Evolutionary conservation across 2,329 filamentous ascomycete species (phyloP).

Genomic region (Juglanconis oblonga): DNA sequence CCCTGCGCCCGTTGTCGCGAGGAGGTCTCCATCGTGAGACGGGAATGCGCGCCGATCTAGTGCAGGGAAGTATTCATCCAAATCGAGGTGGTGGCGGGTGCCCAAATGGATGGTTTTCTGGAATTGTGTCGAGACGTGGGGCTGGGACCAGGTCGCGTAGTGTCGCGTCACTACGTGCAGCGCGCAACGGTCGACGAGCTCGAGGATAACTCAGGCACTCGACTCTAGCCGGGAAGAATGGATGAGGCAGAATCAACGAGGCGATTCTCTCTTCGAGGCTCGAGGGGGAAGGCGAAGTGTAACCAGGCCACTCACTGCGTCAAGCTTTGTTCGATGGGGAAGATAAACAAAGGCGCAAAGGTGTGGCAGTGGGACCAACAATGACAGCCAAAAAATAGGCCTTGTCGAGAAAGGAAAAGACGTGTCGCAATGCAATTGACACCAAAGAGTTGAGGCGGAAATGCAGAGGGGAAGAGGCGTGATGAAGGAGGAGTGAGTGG

Average conservation of each 20-base stretch:
- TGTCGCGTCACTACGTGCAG: constrained; percentile 2
- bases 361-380: constrained; percentile 14
- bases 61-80: neutral
- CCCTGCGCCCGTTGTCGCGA: constrained; percentile 16
- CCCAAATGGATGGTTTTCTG: constrained; percentile 60
- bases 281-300: neutral
- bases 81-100: neutral
- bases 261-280: neutral
- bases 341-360: constrained; percentile 18
- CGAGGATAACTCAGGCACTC: neutral
- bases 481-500: constrained; percentile 1
- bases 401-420: neutral
- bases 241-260: neutral
- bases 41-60: constrained; percentile 3
- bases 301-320: neutral
- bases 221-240: neutral
- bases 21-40: constrained; percentile 14
- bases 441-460: neutral
- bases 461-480: constrained; percentile 3
- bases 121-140: constrained; percentile 74
- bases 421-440: constrained; percentile 6
- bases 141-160: constrained; percentile 28
- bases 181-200: neutral
- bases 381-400: constrained; percentile 11
- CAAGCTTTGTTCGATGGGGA: constrained; percentile 1